Evolutionary conservation across 2,329 filamentous ascomycete species (phyloP).

Genomic region (Aspergillus sp.): DNA sequence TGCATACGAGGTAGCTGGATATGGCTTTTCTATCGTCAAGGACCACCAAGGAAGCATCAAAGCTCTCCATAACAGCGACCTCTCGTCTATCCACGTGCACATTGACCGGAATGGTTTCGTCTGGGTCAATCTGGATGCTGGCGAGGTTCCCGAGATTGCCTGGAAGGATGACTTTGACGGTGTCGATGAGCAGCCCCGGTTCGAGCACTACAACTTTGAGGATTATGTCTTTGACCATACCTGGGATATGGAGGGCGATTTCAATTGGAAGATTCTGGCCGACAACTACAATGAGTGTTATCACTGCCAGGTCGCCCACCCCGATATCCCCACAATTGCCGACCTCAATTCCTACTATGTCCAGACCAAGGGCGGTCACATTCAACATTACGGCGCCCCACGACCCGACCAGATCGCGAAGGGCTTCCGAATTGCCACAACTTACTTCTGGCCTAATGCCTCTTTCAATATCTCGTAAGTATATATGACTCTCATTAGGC

Average conservation of each 20-base stretch:
- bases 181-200: constrained; percentile 42
- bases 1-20: constrained; percentile 49
- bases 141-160: constrained; percentile 18
- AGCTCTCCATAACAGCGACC: constrained; percentile 53
- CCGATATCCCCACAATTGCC: constrained; percentile 47
- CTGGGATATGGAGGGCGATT: constrained; percentile 50
- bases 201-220: constrained; percentile 43
- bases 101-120: constrained; percentile 49
- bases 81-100: constrained; percentile 47
- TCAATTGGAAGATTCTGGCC: constrained; percentile 54
- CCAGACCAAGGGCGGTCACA: constrained; percentile 40
- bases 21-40: constrained; percentile 45
- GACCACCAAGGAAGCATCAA: constrained; percentile 45
- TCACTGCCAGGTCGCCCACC: constrained; percentile 52
- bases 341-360: constrained; percentile 49
- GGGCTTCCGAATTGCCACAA: constrained; percentile 33
- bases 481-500: constrained; percentile 8
- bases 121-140: constrained; percentile 49
- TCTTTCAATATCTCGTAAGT: constrained; percentile 19
- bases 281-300: constrained; percentile 61
- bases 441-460: constrained; percentile 20
- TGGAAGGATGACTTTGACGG: constrained; percentile 48
- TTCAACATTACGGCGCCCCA: constrained; percentile 42
- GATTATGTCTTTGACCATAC: constrained; percentile 49
- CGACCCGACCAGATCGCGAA: constrained; percentile 40